A percentile compares a stretch with the other conserved stretches of the same genome.
phyloP scores from a whole-genome alignment of 805 yeast genomes.

The Candida qinlingensis region DNA sequence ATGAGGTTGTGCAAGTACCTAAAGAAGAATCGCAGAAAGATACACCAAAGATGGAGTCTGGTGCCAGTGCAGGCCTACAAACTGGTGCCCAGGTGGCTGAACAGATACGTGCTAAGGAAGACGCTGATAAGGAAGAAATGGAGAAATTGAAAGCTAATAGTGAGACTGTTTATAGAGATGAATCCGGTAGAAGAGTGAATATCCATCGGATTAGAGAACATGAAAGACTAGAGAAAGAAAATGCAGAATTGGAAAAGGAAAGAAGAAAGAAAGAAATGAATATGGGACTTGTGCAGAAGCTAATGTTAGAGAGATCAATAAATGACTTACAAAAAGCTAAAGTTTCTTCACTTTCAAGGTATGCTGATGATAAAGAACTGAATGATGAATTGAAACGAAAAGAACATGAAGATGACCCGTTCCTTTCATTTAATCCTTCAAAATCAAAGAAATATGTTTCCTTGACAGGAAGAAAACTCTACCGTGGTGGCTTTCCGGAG shows the following conservation, averaged over 20 bases:
- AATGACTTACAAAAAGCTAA: conserved; percentile 25
- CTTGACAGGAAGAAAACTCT: conserved; percentile 48
- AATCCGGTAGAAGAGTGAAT: conserved; percentile 49
- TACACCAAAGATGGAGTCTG: conserved; percentile 23
- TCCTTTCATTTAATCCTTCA: conserved; percentile 38
- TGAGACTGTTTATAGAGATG: conserved; percentile 55
- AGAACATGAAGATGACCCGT: conserved; percentile 59
- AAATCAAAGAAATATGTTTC: conserved; percentile 23
- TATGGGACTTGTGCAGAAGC: conserved; percentile 35
- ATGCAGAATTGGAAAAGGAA: conserved; percentile 26
- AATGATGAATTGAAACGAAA: conserved; percentile 29
- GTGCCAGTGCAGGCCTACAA: conserved; percentile 41
- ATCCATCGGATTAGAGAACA: conserved; percentile 27
- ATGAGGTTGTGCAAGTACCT: conserved; percentile 9
- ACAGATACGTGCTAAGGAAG: conserved; percentile 31
- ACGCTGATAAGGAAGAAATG: conserved; percentile 12
- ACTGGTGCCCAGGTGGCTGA: conserved; percentile 37
- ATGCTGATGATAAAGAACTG: conserved; percentile 35
- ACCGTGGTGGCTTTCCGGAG: conserved; percentile 48
- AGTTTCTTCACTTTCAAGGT: conserved; percentile 24
- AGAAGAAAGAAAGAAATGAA: conserved; percentile 27
- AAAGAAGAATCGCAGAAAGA: background rate
- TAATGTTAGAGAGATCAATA: conserved; percentile 33
- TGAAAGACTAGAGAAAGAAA: conserved; percentile 23
- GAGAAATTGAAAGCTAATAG: conserved; percentile 9